Base-by-base conservation (phyloP, 768 basidiomycete genomes). In the Cystobasidium tubakii region DNA sequence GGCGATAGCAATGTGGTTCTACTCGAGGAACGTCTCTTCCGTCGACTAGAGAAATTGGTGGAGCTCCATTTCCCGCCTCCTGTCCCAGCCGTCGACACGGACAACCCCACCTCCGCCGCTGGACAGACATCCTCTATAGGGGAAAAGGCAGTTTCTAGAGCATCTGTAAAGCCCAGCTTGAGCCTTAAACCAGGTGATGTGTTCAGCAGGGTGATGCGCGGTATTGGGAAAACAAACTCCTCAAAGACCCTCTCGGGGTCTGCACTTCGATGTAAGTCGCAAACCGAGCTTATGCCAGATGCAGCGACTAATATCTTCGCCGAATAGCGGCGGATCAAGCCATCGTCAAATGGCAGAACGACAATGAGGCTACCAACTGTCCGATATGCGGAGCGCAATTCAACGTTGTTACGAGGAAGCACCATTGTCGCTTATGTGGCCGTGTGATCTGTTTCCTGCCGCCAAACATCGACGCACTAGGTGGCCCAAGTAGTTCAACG, bases 301-400 rank as follows among this genome's bases (percentile, higher is more conserved):
- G 31, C 31, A 43, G 12, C 39, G 39, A 39, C 19, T 42, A 50
- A 69, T 29, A 1, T 57, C 13, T 15, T 69, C 13, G 29, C 17
- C 4, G 46, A 13, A 12, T 54, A 90, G 89, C 85, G 66, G 88
- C 88, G 1, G 95, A 99, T 81, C 94, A 95, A 81, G 84, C 86
- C 54, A 93, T 99, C 77, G 92, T 96, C 1, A 92, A 92, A 3
- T 99, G 95, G 95, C 87, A 96, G 80, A 87, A 89, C 46, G 95
- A 98, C 79, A 83, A 86, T 0, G 78, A 83, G 1, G 91, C 88
- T 0, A 86, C 85, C 55, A 87, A 88, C 74, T 99, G 95, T 82
- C 89, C 91, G 0, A 83, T 95, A 75, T 99, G 95, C 86, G 62
- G 55, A 23, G 42, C 66, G 12, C 34, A 44, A 1, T 75, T 75